phyloP scores from a whole-genome alignment of 2,329 filamentous ascomycete species.

The Aspergillus arachidicola region DNA sequence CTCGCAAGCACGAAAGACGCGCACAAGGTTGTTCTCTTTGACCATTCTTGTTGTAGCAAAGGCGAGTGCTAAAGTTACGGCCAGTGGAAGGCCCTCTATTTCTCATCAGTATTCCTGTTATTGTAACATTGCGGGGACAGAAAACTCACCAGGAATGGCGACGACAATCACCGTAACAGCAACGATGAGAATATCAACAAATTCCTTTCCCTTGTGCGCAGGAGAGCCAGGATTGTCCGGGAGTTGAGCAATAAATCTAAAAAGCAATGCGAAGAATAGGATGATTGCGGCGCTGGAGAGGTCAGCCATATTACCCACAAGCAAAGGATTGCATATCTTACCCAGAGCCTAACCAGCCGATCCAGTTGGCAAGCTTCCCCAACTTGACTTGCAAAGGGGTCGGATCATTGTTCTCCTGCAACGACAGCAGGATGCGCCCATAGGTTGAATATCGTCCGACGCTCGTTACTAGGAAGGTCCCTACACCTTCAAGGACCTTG shows the following conservation, averaged over 20 bases:
- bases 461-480: slow-evolving; percentile 73
- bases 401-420: slow-evolving; percentile 73
- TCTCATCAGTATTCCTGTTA: slow-evolving; percentile 33
- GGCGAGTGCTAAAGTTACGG: slow-evolving; percentile 75
- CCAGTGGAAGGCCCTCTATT: slow-evolving; percentile 70
- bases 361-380: slow-evolving; percentile 74
- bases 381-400: slow-evolving; percentile 77
- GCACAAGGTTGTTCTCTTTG: slow-evolving; percentile 75
- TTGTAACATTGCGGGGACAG: neutral
- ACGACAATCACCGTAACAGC: slow-evolving; percentile 80
- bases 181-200: slow-evolving; percentile 75
- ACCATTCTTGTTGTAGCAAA: slow-evolving; percentile 79
- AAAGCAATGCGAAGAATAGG: slow-evolving; percentile 82
- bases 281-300: slow-evolving; percentile 63
- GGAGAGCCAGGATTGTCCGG: slow-evolving; percentile 56
- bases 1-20: slow-evolving; percentile 75
- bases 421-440: slow-evolving; percentile 72
- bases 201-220: slow-evolving; percentile 75
- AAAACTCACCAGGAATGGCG: slow-evolving; percentile 61
- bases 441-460: slow-evolving; percentile 74
- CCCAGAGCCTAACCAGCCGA: slow-evolving; percentile 74
- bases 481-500: slow-evolving; percentile 75
- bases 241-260: slow-evolving; percentile 77
- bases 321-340: slow-evolving; percentile 22
- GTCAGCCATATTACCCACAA: slow-evolving; percentile 10